Base-by-base conservation (phyloP, 805 yeast species). In the Monosporozyma yasuniensis region DNA sequence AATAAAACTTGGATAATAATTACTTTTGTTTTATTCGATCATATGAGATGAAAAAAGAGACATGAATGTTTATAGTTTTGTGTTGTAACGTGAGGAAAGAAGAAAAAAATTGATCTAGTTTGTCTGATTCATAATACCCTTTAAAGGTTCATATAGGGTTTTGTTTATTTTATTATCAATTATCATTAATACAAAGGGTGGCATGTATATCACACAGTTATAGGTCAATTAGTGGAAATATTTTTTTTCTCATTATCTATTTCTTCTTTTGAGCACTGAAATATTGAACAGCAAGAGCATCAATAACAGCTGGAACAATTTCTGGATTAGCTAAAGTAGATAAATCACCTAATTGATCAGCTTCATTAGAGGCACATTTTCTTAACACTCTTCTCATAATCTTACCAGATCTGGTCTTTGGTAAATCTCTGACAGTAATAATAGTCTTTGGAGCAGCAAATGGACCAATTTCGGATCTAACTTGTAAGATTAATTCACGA, bases 341-440 rank as follows among this genome's bases (percentile, higher is more conserved):
- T 64, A 84, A 76, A 66, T 91, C 99, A 55, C 99, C 99, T 59
- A 93, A 77, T 66, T 84, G 87, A 57, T 87, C 95, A 58, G 84
- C 95, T 75, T 91, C 97, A 58, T 91, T 90, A 47, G 93, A 82
- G 50, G 89, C 83, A 53, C 91, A 79, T 74, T 93, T 93, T 53
- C 99, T 84, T 71, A 93, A 78, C 55, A 93, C 85, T 75, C 99
- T 87, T 77, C 99, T 86, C 96, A 93, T 91, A 66, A 93, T 91
- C 78, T 93, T 93, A 60, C 99, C 99, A 10, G 96, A 88, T 74
- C 99, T 82, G 22, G 99, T 93, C 79, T 91, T 93, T 72, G 99
- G 99, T 69, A 93, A 79, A 66, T 93, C 98, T 53, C 81, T 83
- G 50, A 91, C 95, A 52, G 90, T 72, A 59, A 84, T 74, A 52